Evolutionary conservation across 2,329 filamentous ascomycete species (phyloP), one percentile per base, ranked within the genome.

Genomic region (Cercospora zeina): DNA sequence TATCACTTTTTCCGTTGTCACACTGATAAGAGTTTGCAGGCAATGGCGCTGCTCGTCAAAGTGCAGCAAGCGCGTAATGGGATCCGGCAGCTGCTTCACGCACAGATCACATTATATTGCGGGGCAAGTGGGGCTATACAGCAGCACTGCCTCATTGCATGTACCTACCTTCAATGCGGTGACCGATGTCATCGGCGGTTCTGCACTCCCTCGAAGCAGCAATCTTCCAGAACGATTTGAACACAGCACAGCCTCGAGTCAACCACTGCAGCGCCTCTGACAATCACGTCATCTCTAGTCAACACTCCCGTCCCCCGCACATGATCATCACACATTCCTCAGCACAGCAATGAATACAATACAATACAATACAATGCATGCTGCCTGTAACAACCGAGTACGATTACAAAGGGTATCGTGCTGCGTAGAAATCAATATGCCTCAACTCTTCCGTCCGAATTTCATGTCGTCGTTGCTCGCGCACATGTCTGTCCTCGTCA

Each of bases 111-210:
- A n/a, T n/a, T n/a, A n/a, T n/a, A n/a, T n/a, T n/a, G n/a, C 21
- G 37, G 37, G 21, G 37, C 16, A 19, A 11, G 37, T 42, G 37
- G 37, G 37, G 16, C 37, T 19, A 19, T 42, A n/a, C n/a, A n/a
- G n/a, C n/a, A 42, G 37, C 37, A 42, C 37, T 42, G 37, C 37
- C 37, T 42, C 37, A n/a, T n/a, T n/a, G n/a, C n/a, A n/a, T n/a
- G n/a, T n/a, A n/a, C n/a, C n/a, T n/a, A n/a, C n/a, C n/a, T n/a
- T n/a, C n/a, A n/a, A n/a, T n/a, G n/a, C n/a, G n/a, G n/a, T n/a
- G n/a, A n/a, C n/a, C n/a, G n/a, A n/a, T n/a, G n/a, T n/a, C n/a
- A n/a, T n/a, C n/a, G 21, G 37, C 21, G 37, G 37, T 16, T 42
- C 37, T 42, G 37, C 37, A 42, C 9, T 42, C 37, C 3, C 37